Percentiles rank a stretch among this genome's conserved stretches.
Conservation (phyloP, 23 red algal genomes). For the Pyropia haitanensis region DNA sequence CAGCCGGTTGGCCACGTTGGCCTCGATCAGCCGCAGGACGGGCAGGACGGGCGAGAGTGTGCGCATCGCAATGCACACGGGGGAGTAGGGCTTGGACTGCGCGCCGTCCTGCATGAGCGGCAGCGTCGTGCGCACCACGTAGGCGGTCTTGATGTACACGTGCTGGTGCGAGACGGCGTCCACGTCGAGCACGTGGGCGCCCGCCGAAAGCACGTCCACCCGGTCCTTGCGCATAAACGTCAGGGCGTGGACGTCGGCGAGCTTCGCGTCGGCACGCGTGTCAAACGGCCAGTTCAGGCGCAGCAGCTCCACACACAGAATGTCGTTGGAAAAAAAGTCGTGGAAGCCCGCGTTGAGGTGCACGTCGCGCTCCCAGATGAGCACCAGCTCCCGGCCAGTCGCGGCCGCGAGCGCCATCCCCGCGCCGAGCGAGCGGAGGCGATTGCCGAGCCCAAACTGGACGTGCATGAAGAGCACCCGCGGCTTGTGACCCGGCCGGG, state of each 20-base stretch:
- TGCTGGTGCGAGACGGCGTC: conserved; percentile 28
- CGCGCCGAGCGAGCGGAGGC: conserved; percentile 38
- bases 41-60: conserved; percentile 32
- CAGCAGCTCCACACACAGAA: conserved; percentile 40
- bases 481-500: too few species aligned
- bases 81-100: too few species aligned
- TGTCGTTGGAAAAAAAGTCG: conserved; percentile 54
- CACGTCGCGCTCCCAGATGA: conserved; percentile 54
- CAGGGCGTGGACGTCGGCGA: conserved; percentile 17
- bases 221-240: conserved; percentile 39
- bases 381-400: conserved; percentile 46
- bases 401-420: conserved; percentile 35
- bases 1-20: conserved; percentile 26
- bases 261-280: conserved; percentile 20
- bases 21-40: conserved; percentile 47
- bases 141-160: conserved; percentile 57
- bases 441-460: conserved; percentile 56
- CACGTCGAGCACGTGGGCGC: conserved; percentile 36
- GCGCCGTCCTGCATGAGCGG: conserved; percentile 2
- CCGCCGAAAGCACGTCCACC: conserved; percentile 3
- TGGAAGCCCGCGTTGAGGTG: conserved; percentile 56
- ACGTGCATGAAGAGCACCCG: conserved; percentile 54
- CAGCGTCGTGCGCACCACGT: conserved; percentile 51
- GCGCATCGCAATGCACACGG: conserved; percentile 12
- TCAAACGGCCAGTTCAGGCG: conserved; percentile 60